Base-by-base conservation (phyloP, 2,329 filamentous ascomycete genomes). In the Cladosporium sphaerospermum region DNA sequence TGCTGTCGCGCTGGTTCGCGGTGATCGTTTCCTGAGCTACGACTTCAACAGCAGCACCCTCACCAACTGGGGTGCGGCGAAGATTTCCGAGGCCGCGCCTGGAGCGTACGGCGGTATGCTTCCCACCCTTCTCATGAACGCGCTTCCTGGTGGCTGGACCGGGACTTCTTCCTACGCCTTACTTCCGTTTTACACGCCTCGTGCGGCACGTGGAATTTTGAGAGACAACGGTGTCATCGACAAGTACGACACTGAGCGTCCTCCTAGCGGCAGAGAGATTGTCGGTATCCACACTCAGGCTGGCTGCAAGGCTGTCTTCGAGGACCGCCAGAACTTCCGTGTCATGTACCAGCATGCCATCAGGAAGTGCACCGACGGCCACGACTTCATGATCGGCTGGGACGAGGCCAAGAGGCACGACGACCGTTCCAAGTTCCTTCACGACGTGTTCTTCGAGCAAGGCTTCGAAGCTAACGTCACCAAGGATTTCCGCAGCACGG, bases 131-230 rank as follows among this genome's bases (percentile, higher is more conserved):
- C 54, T 79, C 5, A 75, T 77, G 63, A 70, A 68, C 54, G 75
- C 69, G 9, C 67, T 79, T 9, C 76, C 76, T 0, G 69, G 67
- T 9, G 71, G 69, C 7, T 79, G 72, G 58, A 75, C 71, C 1
- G 76, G 76, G 14, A 79, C 75, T 2, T 77, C 73, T 4, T 56
- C 71, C 1, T 76, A 78, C 56, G 76, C 65, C 18, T 64, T 77
- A 2, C 63, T 79, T 42, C 72, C 77, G 40, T 77, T 78, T 64
- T 78, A 78, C 56, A 79, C 76, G 0, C 76, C 76, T 0, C 68
- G 73, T 44, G 76, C 76, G 37, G 71, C 69, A 2, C 69, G 69
- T 46, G 72, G 66, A 3, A 78, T 79, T 14, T 59, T 79, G 31
- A 71, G 72, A 55, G 69, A 67, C 41, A 78, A 78, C n/a, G 33